A percentile compares a stretch with the other conserved stretches of the same genome.
Conservation (phyloP, 2,329 filamentous ascomycete genomes). For the Paecilomyces niveus region DNA sequence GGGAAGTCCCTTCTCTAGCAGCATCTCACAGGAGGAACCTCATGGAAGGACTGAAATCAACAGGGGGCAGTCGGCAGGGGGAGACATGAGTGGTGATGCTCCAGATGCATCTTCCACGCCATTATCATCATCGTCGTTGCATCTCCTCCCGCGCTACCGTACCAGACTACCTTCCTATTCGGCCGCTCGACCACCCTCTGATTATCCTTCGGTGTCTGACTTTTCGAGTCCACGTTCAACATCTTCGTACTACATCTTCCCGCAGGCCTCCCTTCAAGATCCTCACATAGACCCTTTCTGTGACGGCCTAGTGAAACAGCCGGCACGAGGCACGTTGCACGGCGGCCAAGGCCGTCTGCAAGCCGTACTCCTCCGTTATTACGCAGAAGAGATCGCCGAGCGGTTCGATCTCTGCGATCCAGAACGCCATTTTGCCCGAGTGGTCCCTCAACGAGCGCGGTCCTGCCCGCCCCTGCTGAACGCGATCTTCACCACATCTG, state of each 20-base stretch:
- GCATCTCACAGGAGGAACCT: neutral
- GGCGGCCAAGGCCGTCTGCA: conserved; percentile 7
- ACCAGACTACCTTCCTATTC: neutral
- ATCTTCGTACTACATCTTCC: neutral
- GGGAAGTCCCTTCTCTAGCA: neutral
- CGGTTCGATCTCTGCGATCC: conserved; percentile 29
- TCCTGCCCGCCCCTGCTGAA: conserved; percentile 33
- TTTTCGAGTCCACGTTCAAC: neutral
- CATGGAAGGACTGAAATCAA: conserved; percentile 1
- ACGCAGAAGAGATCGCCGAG: conserved; percentile 15
- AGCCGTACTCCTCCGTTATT: conserved; percentile 19
- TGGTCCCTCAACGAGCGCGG: conserved; percentile 35
- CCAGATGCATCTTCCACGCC: neutral
- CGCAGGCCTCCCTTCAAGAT: neutral
- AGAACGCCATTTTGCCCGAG: conserved; percentile 33
- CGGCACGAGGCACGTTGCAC: conserved; percentile 10
- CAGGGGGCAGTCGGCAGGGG: conserved; percentile 3
- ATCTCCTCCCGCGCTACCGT: neutral
- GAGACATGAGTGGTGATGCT: conserved; percentile 9
- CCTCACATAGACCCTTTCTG: neutral
- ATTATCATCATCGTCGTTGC: conserved; percentile 3
- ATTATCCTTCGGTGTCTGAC: neutral
- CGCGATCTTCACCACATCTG: conserved; percentile 32
- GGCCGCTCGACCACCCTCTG: neutral
- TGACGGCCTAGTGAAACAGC: neutral